These are phyloP conservation scores for Pterocarpus macrocarpus DNA, from an alignment of 306 rosid genomes.

Conservation along the genomic window DNA sequence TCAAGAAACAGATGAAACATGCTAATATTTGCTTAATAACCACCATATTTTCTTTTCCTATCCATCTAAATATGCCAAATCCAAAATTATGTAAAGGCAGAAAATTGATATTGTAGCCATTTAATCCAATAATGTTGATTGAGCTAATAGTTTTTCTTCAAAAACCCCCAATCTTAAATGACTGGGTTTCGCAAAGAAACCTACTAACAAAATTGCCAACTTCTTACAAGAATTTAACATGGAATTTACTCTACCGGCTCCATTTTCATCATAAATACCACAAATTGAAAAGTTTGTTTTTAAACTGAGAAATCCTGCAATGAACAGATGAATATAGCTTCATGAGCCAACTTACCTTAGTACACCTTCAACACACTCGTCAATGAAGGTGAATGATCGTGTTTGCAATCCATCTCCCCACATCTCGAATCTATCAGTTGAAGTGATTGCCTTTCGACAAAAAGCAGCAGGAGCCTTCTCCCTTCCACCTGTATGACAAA, in stretches of 20 bases:
- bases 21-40: not conserved
- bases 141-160: not conserved
- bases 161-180: slow-evolving; percentile 8
- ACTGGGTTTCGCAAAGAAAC: slow-evolving; percentile 23
- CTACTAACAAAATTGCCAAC: not conserved
- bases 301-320: not conserved
- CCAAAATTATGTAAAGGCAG: slow-evolving; percentile 17
- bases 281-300: slow-evolving; percentile 10
- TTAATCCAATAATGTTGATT: slow-evolving; percentile 8
- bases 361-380: slow-evolving; percentile 99
- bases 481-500: slow-evolving; percentile 78
- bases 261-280: slow-evolving; percentile 10
- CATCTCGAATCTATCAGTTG: slow-evolving; percentile 93
- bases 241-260: not conserved
- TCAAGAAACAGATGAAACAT: slow-evolving; percentile 1
- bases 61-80: slow-evolving; percentile 10
- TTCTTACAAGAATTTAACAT: slow-evolving; percentile 7
- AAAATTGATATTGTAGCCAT: not conserved
- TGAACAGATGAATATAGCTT: slow-evolving; percentile 17
- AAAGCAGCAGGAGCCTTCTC: slow-evolving; percentile 99
- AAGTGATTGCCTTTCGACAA: slow-evolving; percentile 84
- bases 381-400: slow-evolving; percentile 95
- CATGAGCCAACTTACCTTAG: slow-evolving; percentile 68
- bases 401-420: slow-evolving; percentile 99
- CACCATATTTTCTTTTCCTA: not conserved